phyloP scores from a whole-genome alignment of 2,329 filamentous ascomycete species.

The Grosmannia serpens region DNA sequence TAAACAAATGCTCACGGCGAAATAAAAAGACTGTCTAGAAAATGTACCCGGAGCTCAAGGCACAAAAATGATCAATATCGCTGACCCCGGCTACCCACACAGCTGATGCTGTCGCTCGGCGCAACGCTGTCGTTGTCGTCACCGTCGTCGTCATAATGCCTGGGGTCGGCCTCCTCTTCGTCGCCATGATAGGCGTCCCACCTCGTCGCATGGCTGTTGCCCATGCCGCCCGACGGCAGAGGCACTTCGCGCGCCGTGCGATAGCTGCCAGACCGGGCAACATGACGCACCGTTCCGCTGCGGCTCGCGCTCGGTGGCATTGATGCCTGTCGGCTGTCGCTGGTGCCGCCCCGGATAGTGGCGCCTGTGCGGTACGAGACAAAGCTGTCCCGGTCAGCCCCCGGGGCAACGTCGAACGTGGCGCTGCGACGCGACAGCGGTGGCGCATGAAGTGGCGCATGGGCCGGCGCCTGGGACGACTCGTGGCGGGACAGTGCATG shows the following conservation, averaged over 20 bases:
- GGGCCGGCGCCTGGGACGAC: conserved; percentile 8
- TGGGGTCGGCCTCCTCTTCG: conserved; percentile 2
- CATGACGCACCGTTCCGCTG: conserved; percentile 5
- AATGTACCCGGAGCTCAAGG: neutral
- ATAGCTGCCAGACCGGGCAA: conserved; percentile 12
- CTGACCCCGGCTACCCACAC: conserved; percentile 34
- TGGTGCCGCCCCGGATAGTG: conserved; percentile 19
- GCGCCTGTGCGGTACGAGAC: conserved; percentile 28
- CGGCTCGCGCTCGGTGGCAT: conserved; percentile 6
- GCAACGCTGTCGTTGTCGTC: conserved; percentile 42
- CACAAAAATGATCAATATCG: conserved; percentile 13
- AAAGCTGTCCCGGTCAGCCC: conserved; percentile 29
- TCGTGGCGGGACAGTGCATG: neutral
- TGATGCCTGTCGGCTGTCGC: conserved; percentile 6
- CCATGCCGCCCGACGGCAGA: conserved; percentile 26
- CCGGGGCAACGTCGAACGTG: conserved; percentile 6
- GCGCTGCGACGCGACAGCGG: conserved; percentile 13
- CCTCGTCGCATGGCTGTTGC: conserved; percentile 4
- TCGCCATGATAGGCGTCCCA: conserved; percentile 1
- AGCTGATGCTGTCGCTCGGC: conserved; percentile 52
- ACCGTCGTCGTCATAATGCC: conserved; percentile 24
- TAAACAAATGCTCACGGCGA: neutral
- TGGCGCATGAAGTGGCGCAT: conserved; percentile 10
- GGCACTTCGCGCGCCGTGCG: conserved; percentile 22
- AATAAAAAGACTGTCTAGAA: neutral